Conservation (phyloP, 129 eudicot genomes). For the Flaveria brownii region DNA sequence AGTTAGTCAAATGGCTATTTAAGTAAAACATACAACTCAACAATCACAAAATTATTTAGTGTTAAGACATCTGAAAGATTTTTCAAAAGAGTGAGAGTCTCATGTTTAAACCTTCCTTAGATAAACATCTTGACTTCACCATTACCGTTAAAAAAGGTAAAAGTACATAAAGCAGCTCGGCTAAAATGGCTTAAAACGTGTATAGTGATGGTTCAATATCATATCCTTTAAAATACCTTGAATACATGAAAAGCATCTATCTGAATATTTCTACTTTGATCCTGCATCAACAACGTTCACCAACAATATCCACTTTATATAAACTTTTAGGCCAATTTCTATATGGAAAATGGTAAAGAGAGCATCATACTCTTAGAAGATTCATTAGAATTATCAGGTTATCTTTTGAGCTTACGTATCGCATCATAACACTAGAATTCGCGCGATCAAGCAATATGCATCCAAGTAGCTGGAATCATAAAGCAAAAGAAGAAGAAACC, state of each 20-base stretch:
- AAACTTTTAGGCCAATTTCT: background rate
- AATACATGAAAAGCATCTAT: conserved; percentile 79
- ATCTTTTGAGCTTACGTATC: conserved; percentile 60
- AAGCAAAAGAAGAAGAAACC: background rate
- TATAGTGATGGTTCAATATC: background rate
- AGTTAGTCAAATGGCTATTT: background rate
- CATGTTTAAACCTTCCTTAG: too few relatives aligned
- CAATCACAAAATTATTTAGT: too few relatives aligned
- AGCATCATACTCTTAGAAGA: conserved; percentile 61
- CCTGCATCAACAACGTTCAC: conserved; percentile 47
- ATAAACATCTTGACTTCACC: too few relatives aligned
- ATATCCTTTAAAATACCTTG: conserved; percentile 49
- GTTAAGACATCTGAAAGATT: too few relatives aligned
- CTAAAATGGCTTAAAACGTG: too few relatives aligned
- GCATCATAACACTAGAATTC: conserved; percentile 51
- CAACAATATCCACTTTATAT: background rate
- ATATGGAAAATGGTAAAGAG: background rate
- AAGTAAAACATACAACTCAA: too few relatives aligned
- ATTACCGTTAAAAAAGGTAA: too few relatives aligned
- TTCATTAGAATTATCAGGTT: conserved; percentile 69
- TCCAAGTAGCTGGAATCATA: conserved; percentile 54
- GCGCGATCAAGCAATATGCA: conserved; percentile 70
- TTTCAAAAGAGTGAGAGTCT: too few relatives aligned
- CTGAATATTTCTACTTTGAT: conserved; percentile 65
- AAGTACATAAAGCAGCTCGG: too few relatives aligned